Base-by-base conservation (phyloP, 176 grass and related monocot species). In the Microstegium vimineum region DNA sequence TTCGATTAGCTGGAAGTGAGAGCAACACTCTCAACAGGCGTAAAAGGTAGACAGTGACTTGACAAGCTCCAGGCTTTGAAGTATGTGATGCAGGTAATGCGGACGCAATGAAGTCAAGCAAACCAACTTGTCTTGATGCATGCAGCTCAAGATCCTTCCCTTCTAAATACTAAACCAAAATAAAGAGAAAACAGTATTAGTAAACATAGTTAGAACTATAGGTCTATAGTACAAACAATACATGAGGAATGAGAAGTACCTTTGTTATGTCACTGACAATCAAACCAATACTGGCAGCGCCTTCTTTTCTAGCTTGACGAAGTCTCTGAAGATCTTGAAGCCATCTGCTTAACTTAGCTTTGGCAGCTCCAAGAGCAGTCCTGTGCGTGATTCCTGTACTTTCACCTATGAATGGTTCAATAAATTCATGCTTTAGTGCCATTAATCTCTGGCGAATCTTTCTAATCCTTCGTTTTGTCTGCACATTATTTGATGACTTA, bases 391-490 rank as follows among this genome's bases (percentile, higher is more conserved):
- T 88, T 77, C 96, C 96, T 84, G 86, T 66, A 90, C 87, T 99
- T 89, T 99, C 96, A 85, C 80, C 74, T 70, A 95, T 73, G 37
- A 80, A 40, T 49, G 82, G 89, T 86, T 99, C 96, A 75, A 90
- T 52, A 89, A 95, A 99, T 74, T 94, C 96, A 93, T 99, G 93
- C 64, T 99, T 99, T 35, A 99, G 80, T 77, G 96, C 96, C 96
- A 99, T 99, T 82, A 99, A 88, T 75, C 87, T 91, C 87, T 99
- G 96, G 23, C 96, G 88, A 26, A 99, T 95, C 84, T 91, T 99
- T 86, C 92, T 99, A 78, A 99, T 95, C 80, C 87, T 99, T 74
- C 96, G 87, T 72, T 99, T 99, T 75, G 81, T 59, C 33, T 85
- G 89, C 30, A 85, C 77, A 66, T 73, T 88, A 87, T 86, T 93